Conservation (phyloP, 495 filamentous ascomycete species). For the Hypomontagnella monticulosa region DNA sequence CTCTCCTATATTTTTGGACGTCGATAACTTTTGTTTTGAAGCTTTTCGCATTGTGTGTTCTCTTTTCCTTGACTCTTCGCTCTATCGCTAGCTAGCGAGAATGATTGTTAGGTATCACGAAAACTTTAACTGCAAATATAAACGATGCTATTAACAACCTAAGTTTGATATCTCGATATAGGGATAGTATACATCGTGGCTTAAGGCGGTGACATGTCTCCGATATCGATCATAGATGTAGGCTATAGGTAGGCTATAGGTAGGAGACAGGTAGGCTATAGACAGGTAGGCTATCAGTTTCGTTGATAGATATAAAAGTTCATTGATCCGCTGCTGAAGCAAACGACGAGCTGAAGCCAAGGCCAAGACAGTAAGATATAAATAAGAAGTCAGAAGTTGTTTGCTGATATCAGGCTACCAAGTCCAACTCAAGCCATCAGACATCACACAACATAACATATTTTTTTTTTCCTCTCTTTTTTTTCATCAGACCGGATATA, state of each 20-base stretch:
- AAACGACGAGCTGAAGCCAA: no score
- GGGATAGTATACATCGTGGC: not conserved
- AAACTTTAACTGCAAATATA: constrained; percentile 41
- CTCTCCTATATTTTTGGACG: constrained; percentile 37
- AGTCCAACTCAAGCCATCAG: constrained; percentile 11
- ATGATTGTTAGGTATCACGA: constrained; percentile 40
- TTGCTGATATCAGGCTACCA: constrained; percentile 4
- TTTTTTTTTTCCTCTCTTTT: constrained; percentile 14
- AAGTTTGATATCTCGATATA: no score
- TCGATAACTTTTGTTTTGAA: constrained; percentile 38
- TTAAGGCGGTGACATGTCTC: no score
- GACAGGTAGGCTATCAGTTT: no score
- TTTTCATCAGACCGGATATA: constrained; percentile 17
- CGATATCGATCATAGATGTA: no score
- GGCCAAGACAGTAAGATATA: not conserved
- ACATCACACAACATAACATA: constrained; percentile 15
- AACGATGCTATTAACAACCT: constrained; percentile 30
- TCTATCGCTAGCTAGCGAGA: constrained; percentile 39
- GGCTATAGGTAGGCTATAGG: no score
- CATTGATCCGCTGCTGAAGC: not conserved
- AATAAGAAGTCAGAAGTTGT: not conserved
- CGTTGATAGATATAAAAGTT: not conserved
- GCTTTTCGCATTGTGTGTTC: constrained; percentile 40
- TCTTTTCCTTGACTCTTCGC: constrained; percentile 34
- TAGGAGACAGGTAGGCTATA: no score